Percentiles rank a stretch among this genome's conserved stretches.
Conservation (phyloP, 1,139 yeast genomes). For the Kurtzmaniella quercitrusa region DNA sequence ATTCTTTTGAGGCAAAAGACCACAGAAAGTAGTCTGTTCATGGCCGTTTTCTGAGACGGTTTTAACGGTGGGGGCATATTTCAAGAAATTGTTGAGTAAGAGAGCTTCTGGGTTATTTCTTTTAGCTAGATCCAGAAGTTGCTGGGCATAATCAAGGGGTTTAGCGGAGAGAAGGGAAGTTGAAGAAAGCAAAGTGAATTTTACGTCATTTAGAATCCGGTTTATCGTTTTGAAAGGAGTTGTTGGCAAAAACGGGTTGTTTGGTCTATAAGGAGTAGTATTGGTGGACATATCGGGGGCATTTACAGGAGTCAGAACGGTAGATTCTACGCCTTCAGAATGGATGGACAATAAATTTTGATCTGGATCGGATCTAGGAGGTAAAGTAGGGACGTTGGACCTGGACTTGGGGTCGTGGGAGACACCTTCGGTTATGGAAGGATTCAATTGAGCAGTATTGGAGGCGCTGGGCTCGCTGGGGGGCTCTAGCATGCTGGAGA, state of each 20-base stretch:
- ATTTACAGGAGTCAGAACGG: neutral
- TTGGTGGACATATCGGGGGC: neutral
- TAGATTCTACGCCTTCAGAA: neutral
- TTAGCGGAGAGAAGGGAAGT: conserved; percentile 16
- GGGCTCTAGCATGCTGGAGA: neutral
- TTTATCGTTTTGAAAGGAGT: conserved; percentile 59
- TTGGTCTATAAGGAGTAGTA: neutral
- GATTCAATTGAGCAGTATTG: neutral
- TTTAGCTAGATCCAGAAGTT: conserved; percentile 19
- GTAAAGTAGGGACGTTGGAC: neutral
- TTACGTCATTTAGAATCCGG: conserved; percentile 60
- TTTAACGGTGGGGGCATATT: conserved; percentile 28
- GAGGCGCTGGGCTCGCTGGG: neutral
- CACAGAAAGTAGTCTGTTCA: conserved; percentile 28
- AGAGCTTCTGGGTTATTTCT: conserved; percentile 15
- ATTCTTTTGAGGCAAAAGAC: conserved; percentile 22
- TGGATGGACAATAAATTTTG: neutral
- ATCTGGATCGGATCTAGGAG: neutral
- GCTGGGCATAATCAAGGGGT: conserved; percentile 33
- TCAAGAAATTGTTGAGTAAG: conserved; percentile 31
- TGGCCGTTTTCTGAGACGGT: conserved; percentile 12
- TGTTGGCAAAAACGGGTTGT: conserved; percentile 5
- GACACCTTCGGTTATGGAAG: neutral
- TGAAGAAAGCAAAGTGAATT: conserved; percentile 33
- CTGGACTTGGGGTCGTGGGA: neutral